phyloP scores from a whole-genome alignment of 768 basidiomycete species.

The Amanita inopinata region DNA sequence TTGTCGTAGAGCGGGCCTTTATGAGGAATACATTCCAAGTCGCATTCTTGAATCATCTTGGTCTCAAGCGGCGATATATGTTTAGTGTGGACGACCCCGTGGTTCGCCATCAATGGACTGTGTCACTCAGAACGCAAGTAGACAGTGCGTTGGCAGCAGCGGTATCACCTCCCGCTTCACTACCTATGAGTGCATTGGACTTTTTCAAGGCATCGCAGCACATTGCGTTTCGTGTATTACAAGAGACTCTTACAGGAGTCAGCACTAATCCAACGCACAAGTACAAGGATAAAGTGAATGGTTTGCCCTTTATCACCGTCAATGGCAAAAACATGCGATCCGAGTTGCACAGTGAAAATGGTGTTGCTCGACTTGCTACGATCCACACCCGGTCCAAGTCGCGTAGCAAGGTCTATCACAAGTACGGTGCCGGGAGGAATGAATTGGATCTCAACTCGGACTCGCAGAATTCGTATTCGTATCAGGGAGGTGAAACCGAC shows the following conservation, averaged over 20 bases:
- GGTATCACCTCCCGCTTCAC: constrained; percentile 23
- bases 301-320: constrained; percentile 5
- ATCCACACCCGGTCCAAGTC: constrained; percentile 56
- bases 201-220: constrained; percentile 61
- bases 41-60: constrained; percentile 63
- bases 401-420: constrained; percentile 59
- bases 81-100: constrained; percentile 83
- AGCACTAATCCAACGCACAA: constrained; percentile 8
- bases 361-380: constrained; percentile 17
- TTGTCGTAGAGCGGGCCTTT: constrained; percentile 84
- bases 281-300: constrained; percentile 8
- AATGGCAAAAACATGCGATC: constrained; percentile 3
- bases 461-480: constrained; percentile 9
- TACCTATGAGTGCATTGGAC: constrained; percentile 23
- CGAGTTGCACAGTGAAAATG: constrained; percentile 7
- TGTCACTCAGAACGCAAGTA: constrained; percentile 58
- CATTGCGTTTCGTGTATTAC: constrained; percentile 75
- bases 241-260: constrained; percentile 65
- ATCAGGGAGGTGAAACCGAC: constrained; percentile 22
- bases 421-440: constrained; percentile 51
- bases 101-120: constrained; percentile 65
- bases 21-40: constrained; percentile 97
- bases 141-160: constrained; percentile 34
- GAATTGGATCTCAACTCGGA: constrained; percentile 41
- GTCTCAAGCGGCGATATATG: constrained; percentile 80